Evolutionary conservation across 1,284 basidiomycete genomes (phyloP), one percentile per base, ranked within the genome.

Genomic region (Afroboletus lepidellus): DNA sequence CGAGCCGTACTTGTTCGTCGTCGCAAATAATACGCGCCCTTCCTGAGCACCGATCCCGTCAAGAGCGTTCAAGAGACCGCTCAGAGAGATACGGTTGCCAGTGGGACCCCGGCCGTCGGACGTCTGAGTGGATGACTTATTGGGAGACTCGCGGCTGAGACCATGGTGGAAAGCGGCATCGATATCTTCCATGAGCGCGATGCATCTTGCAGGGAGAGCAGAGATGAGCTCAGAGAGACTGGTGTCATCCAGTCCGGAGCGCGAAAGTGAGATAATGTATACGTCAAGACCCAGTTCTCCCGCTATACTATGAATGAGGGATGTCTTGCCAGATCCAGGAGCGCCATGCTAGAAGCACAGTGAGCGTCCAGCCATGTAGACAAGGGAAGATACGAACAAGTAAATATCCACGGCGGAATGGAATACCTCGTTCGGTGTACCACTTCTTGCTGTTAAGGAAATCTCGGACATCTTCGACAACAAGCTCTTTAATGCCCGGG

Each of bases 121-220:
- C 16, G 12, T 30, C 37, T 46, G 44, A 7, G 41, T 29, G 16
- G 50, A 8, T 9, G 51, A 4, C 4, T 8, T 29, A 0, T 33
- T 3, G 8, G 50, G 18, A 3, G 50, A 50, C 21, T 70, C 65
- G 18, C 83, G 80, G 51, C 74, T 81, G 34, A 87, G 59, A 24
- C 76, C 75, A 50, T 78, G 77, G 34, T 77, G 78, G 66, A 89
- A 87, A 0, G 85, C 85, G 4, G 83, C 87, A 57, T 90, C 87
- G 52, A 90, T 85, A 61, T 90, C 90, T 68, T 92, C 90, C 78
- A 92, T 87, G 21, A 92, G 72, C 0, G 86, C 82, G 51, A 92
- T 85, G 57, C 83, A 87, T 57, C 79, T 75, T 47, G 81, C 76
- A 38, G 90, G 88, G 2, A 92, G 77, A 8, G 79, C 75, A 9